These are phyloP conservation scores for Salix koriyanagi DNA, from an alignment of 345 rosid species.

Conservation along the genomic window DNA sequence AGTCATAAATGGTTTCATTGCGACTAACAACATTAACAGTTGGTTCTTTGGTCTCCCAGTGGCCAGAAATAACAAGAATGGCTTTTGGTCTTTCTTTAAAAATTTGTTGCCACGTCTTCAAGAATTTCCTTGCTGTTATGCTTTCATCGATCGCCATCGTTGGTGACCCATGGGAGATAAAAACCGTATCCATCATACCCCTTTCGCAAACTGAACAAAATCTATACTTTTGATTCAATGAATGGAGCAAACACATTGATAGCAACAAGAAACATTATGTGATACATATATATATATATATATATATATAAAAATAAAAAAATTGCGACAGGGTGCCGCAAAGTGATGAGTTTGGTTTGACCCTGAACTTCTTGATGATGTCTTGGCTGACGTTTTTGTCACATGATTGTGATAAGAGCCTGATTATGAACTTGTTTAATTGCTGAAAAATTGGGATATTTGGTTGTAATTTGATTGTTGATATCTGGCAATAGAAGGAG, in stretches of 20 bases:
- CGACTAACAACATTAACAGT: constrained; percentile 52
- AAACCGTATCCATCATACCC: constrained; percentile 45
- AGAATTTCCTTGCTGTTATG: constrained; percentile 62
- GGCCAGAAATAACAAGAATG: constrained; percentile 73
- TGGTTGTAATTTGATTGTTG: too few species aligned
- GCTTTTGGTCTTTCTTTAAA: constrained; percentile 49
- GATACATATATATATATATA: too few species aligned
- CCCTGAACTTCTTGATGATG: too few species aligned
- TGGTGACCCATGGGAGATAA: constrained; percentile 80
- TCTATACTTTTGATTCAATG: not conserved
- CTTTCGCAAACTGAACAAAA: not conserved
- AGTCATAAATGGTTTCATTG: constrained; percentile 74
- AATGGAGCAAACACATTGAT: not conserved
- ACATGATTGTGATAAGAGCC: too few species aligned
- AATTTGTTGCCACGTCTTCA: constrained; percentile 52
- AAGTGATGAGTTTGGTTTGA: too few species aligned
- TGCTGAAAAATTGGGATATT: too few species aligned
- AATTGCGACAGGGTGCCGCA: too few species aligned
- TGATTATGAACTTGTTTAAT: too few species aligned
- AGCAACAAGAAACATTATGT: not conserved
- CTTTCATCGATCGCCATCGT: constrained; percentile 67
- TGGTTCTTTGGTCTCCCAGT: constrained; percentile 78
- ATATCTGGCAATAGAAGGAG: too few species aligned
- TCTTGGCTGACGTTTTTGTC: too few species aligned
- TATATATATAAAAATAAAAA: too few species aligned